These are phyloP conservation scores for Oidiodendron maius DNA, from an alignment of 495 filamentous ascomycete species.

Conservation along the genomic window DNA sequence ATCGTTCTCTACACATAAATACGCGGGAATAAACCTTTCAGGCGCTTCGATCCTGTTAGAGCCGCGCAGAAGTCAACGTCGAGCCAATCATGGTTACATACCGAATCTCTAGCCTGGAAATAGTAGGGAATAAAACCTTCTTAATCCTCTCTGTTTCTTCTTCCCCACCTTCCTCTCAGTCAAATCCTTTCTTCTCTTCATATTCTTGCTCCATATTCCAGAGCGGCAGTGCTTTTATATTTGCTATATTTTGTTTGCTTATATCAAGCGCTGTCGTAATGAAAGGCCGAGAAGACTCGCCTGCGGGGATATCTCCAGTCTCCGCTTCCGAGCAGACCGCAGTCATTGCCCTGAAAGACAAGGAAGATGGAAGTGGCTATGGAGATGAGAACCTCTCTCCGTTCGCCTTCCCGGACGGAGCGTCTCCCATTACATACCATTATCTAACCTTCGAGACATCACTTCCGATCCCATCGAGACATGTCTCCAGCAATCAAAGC, in stretches of 20 bases:
- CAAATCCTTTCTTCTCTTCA: background rate
- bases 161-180: background rate
- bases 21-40: too few relatives aligned
- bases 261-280: slow-evolving; percentile 1
- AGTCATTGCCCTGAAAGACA: background rate
- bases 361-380: slow-evolving; percentile 1
- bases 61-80: too few relatives aligned
- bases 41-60: too few relatives aligned
- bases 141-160: background rate
- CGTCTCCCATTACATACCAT: slow-evolving; percentile 48
- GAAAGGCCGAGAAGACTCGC: slow-evolving; percentile 14
- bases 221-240: background rate
- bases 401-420: slow-evolving; percentile 2
- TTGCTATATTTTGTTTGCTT: background rate
- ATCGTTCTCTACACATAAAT: too few relatives aligned
- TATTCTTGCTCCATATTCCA: background rate
- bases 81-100: too few relatives aligned
- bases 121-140: too few relatives aligned
- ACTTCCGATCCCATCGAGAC: slow-evolving; percentile 49
- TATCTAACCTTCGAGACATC: slow-evolving; percentile 71
- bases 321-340: slow-evolving; percentile 1
- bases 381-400: too few relatives aligned
- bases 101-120: too few relatives aligned
- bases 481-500: slow-evolving; percentile 27
- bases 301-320: too few relatives aligned